phyloP scores from a whole-genome alignment of 2,329 filamentous ascomycete species.

The Trichoderma simmonsii region DNA sequence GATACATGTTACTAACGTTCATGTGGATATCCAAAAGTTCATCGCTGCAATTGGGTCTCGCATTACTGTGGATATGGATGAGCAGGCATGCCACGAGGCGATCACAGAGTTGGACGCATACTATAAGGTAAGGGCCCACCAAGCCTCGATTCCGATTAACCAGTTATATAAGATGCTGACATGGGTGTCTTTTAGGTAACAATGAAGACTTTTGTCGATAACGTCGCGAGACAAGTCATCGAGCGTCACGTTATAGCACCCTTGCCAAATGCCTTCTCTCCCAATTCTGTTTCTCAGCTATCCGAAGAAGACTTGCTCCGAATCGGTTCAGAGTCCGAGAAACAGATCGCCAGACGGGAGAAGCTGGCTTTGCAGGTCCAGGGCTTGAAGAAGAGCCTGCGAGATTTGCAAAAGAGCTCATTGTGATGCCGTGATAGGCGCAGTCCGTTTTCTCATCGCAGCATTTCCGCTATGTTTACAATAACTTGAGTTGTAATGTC shows the following conservation, averaged over 20 bases:
- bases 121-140: not conserved
- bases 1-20: not conserved
- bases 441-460: not conserved
- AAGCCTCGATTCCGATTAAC: too few species aligned
- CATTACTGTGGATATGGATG: not conserved
- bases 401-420: not conserved
- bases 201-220: conserved; percentile 5
- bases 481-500: not conserved
- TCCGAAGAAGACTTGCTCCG: conserved; percentile 2
- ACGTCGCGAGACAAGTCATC: not conserved
- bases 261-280: not conserved
- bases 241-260: not conserved
- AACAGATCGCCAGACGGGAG: not conserved
- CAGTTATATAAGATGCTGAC: not conserved
- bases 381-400: not conserved
- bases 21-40: not conserved
- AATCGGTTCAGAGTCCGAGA: not conserved
- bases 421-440: not conserved
- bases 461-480: not conserved
- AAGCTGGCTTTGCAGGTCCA: not conserved
- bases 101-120: not conserved
- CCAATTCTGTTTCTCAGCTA: not conserved
- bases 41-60: not conserved
- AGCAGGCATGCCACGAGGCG: not conserved
- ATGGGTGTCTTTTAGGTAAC: not conserved